Evolutionary conservation across 192 early-diverging fungal species (phyloP).

Genomic region (Pilaira anomala): DNA sequence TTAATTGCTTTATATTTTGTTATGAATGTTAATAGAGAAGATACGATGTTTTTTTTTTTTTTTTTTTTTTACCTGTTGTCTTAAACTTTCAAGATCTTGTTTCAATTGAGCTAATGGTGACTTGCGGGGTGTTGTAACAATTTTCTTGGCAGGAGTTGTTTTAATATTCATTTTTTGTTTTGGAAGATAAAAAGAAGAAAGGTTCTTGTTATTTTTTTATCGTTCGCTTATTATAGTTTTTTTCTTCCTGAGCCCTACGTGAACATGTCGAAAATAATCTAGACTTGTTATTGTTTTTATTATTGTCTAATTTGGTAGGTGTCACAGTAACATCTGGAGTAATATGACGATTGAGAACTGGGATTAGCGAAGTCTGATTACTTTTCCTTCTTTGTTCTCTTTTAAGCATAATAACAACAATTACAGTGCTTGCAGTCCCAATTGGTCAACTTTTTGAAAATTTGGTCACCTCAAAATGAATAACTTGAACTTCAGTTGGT

Average conservation of each 20-base stretch:
- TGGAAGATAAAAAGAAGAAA: not conserved
- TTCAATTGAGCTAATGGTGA: not conserved
- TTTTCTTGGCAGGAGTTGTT: not conserved
- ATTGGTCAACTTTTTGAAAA: conserved; percentile 3
- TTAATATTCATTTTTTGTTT: not conserved
- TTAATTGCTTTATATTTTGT: too few relatives aligned
- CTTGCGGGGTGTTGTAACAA: not conserved
- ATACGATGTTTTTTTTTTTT: too few relatives aligned
- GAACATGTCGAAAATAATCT: conserved; percentile 13
- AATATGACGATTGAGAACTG: not conserved
- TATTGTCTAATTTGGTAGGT: not conserved
- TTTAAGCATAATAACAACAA: conserved; percentile 9
- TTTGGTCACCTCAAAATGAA: conserved; percentile 5
- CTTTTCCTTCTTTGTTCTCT: not conserved
- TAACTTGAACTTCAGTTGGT: conserved; percentile 1
- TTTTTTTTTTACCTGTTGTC: not conserved
- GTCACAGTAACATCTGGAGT: not conserved
- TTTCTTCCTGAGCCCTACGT: conserved; percentile 15
- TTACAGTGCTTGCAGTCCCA: not conserved
- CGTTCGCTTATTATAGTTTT: conserved; percentile 9
- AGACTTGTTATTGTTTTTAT: conserved; percentile 10
- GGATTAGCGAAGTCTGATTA: not conserved
- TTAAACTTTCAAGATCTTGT: conserved; percentile 1
- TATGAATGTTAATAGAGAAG: too few relatives aligned
- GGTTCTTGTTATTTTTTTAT: not conserved